Evolutionary conservation across 306 rosid species (phyloP), one percentile per base, ranked within the genome.

Genomic region (Dalbergia cultrata): DNA sequence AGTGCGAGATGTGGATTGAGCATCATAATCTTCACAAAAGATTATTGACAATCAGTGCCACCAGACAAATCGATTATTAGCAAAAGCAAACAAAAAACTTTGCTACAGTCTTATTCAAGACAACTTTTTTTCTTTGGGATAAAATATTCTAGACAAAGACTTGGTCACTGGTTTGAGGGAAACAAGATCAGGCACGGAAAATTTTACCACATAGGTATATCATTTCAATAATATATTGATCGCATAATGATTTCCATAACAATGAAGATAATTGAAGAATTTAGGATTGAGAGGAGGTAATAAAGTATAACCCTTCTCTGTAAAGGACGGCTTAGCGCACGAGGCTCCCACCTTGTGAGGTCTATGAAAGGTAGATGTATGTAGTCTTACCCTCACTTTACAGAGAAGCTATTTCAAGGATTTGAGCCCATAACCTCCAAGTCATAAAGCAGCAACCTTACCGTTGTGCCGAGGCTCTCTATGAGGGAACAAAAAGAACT

Each of bases 151-250:
- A 66, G 35, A 57, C 21, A 57, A 8, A 21, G 72, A 22, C 19
- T 41, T 67, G 7, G 41, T 16, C 43, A 67, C 67, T 45, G 64
- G 64, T 12, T 67, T 45, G 41, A 35, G 56, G 41, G 44, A 59
- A 44, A 70, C 53, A 69, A 58, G 41, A 60, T 34, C 50, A 53
- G 33, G 35, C 33, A 67, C 21, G 14, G 31, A 81, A 60, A 69
- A 9, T 13, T 10, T 37, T 67, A 74, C 49, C 85, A 74, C 49
- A 22, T 12, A 61, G 37, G 22, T 52, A 31, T 49, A 37, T n/a
- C 60, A 75, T 39, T 68, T 49, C 39, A 69, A 37, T 16, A 21
- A 68, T 37, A 68, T 37, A 37, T 5, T 37, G 8, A 37, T 37
- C 8, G 41, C 41, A 37, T 37, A 47, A 50, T 56, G 67, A 21